phyloP scores from a whole-genome alignment of 139 green algal species.

The Diplosphaera chodatii region DNA sequence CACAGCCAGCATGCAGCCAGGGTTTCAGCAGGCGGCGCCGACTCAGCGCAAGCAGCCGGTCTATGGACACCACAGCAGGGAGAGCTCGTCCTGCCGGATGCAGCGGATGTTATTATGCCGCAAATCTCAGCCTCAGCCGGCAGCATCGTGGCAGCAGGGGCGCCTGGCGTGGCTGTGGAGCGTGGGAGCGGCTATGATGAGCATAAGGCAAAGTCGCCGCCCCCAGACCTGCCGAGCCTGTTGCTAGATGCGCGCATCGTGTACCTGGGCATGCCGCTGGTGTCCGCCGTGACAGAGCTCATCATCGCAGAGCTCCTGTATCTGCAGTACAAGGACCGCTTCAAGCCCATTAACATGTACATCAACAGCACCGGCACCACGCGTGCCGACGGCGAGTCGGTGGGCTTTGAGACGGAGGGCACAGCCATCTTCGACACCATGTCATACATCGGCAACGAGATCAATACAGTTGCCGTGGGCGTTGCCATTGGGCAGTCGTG shows the following conservation, averaged over 20 bases:
- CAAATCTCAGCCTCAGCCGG: neutral
- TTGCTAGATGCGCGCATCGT: constrained; percentile 80
- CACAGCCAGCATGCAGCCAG: neutral
- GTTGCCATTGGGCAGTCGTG: constrained; percentile 70
- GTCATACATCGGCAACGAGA: constrained; percentile 62
- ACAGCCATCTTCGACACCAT: constrained; percentile 87
- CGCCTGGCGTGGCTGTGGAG: neutral
- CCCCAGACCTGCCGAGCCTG: constrained; percentile 81
- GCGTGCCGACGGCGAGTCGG: constrained; percentile 73
- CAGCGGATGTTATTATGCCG: neutral
- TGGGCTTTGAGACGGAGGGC: constrained; percentile 84
- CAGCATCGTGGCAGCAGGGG: neutral
- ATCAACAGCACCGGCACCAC: constrained; percentile 84
- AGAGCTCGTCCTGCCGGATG: neutral
- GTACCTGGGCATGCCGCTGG: constrained; percentile 87
- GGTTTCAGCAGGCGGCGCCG: neutral
- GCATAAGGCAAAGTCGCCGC: constrained; percentile 25
- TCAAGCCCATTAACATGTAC: constrained; percentile 82
- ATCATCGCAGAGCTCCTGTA: constrained; percentile 83
- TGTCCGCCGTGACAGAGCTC: constrained; percentile 81
- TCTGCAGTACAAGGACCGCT: constrained; percentile 44
- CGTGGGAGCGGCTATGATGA: constrained; percentile 9
- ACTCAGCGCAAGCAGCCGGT: too few relatives aligned
- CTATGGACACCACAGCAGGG: too few relatives aligned
- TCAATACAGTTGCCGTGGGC: constrained; percentile 49